Evolutionary conservation across 176 grass and related monocot genomes (phyloP), one percentile per base, ranked within the genome.

Genomic region (Typha latifolia): DNA sequence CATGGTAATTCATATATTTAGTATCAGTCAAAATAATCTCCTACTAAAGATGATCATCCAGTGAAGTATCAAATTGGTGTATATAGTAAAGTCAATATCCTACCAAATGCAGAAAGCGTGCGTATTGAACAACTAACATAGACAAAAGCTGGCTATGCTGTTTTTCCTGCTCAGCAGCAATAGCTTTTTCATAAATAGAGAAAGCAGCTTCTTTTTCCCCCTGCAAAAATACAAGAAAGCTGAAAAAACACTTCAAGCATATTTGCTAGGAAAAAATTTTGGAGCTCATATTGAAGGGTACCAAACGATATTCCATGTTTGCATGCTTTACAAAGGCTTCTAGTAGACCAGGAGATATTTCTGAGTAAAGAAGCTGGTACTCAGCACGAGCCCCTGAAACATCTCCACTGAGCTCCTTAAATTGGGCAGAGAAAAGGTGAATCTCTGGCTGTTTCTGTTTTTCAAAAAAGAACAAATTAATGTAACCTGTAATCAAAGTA

Each of bases 391-490:
- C 86, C 72, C 89, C 94, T 70, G 72, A 63, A 62, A 80, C 48
- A 87, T 99, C 94, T 47, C 81, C 89, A 76, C 59, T 87, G 22
- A 92, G 74, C 76, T 99, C 94, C 83, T 87, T 93, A 62, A 99
- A 99, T 78, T 67, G 75, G 22, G 86, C 94, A 66, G 81, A 80
- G 48, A 99, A 99, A 43, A 99, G 78, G 73, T 93, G 94, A 77
- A 99, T 93, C 64, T 99, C 94, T 66, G 94, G 79, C 61, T 93
- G 89, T 74, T 99, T 99, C 94, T 99, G 83, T 93, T 70, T 70
- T 61, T 51, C 61, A 70, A 79, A 81, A 67, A 49, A 19, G 8
- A 59, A 59, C 7, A 18, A 18, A 20, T 57, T 57, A 59, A 22
- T 21, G n/a, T 59, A 9, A 16, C 53, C 20, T 19, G 8, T 14